A percentile compares a stretch with the other conserved stretches of the same genome.
phyloP scores from a whole-genome alignment of 202 grass and related monocot genomes.

The Hordeum pubiflorum region DNA sequence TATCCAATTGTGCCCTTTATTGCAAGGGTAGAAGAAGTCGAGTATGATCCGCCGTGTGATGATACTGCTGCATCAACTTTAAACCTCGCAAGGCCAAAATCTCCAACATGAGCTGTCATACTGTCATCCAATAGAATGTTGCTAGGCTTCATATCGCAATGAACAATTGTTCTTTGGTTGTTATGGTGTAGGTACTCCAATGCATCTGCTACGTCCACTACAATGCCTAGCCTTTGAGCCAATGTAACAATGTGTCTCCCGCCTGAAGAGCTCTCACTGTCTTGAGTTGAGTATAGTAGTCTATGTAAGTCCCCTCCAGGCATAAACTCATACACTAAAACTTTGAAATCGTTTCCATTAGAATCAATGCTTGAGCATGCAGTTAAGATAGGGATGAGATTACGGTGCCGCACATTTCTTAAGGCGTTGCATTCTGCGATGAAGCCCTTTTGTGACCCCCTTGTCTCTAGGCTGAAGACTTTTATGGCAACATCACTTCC shows the following conservation, averaged over 20 bases:
- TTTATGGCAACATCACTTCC: background rate
- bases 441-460: background rate
- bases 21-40: background rate
- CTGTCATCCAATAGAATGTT: no score
- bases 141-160: no score
- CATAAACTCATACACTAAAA: background rate
- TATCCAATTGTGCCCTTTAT: background rate
- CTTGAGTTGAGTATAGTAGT: background rate
- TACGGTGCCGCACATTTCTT: no score
- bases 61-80: no score
- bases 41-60: no score
- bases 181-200: slow-evolving; percentile 25
- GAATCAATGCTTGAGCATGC: no score
- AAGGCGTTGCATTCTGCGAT: no score
- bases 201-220: background rate
- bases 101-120: background rate
- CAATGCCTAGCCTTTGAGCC: slow-evolving; percentile 22
- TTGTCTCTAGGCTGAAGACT: background rate
- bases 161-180: background rate
- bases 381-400: no score
- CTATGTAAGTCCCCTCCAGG: slow-evolving; percentile 18
- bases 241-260: background rate
- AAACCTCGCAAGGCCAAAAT: no score
- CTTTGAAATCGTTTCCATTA: no score
- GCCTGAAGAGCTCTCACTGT: background rate